Conservation (phyloP, 805 yeast genomes). For the Blastobotrys chiropterorum region DNA sequence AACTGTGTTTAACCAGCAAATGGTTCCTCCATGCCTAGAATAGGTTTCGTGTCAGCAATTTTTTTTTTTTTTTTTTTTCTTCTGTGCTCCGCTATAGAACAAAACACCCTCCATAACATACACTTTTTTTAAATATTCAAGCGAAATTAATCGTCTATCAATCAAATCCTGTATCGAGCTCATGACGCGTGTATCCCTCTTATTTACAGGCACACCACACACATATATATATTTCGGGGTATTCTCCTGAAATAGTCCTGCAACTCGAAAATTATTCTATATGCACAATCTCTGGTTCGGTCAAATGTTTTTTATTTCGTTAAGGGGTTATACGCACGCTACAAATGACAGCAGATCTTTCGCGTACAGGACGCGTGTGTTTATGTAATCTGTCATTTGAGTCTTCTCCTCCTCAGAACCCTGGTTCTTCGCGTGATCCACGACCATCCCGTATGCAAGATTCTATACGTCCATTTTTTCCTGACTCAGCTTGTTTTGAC, state of each 20-base stretch:
- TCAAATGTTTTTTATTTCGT: not conserved
- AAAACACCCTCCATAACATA: constrained; percentile 14
- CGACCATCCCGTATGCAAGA: no score
- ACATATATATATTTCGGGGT: not conserved
- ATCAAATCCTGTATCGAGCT: constrained; percentile 9
- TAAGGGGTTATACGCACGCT: not conserved
- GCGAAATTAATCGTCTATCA: constrained; percentile 21
- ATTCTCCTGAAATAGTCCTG: not conserved
- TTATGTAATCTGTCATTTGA: not conserved
- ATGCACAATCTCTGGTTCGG: not conserved
- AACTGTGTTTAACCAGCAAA: constrained; percentile 19
- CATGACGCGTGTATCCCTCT: not conserved
- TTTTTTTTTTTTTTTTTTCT: no score
- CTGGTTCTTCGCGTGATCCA: no score
- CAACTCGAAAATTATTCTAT: not conserved
- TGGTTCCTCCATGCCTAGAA: constrained; percentile 15
- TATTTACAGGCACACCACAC: not conserved
- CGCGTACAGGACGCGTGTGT: not conserved
- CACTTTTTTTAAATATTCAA: constrained; percentile 22
- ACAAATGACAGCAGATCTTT: not conserved
- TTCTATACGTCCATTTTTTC: no score
- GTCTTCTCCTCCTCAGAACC: no score
- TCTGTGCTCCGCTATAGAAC: not conserved
- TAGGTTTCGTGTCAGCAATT: not conserved
- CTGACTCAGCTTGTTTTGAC: no score